A percentile compares a stretch with the other conserved stretches of the same genome.
phyloP scores from a whole-genome alignment of 176 grass and related monocot genomes.

The Hsuehochloa calcarea region DNA sequence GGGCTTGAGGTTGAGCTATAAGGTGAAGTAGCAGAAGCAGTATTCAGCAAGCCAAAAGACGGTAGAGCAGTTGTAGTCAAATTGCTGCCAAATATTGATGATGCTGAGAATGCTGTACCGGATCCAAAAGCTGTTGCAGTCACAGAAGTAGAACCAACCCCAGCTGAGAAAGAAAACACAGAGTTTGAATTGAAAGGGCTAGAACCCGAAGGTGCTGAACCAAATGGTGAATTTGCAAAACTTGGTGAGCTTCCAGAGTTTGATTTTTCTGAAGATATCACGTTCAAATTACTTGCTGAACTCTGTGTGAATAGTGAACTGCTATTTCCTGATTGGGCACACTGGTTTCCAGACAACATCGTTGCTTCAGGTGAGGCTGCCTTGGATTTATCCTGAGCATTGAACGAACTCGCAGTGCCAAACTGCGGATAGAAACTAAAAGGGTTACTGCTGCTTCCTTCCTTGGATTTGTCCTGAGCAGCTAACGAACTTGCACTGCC shows the following conservation, averaged over 20 bases:
- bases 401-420: neutral
- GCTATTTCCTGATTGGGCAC: constrained; percentile 25
- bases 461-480: constrained; percentile 30
- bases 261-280: constrained; percentile 7
- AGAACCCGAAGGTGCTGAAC: constrained; percentile 16
- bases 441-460: neutral
- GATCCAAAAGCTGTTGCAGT: constrained; percentile 8
- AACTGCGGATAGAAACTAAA: constrained; percentile 25
- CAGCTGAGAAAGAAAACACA: constrained; percentile 3
- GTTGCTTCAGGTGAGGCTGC: neutral
- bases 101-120: neutral
- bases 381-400: constrained; percentile 8
- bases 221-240: constrained; percentile 14
- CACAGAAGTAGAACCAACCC: neutral
- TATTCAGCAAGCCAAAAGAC: constrained; percentile 19
- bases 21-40: neutral
- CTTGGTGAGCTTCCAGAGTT: neutral
- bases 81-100: constrained; percentile 23
- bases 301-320: neutral
- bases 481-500: constrained; percentile 22
- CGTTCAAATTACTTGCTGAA: constrained; percentile 5
- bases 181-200: constrained; percentile 7
- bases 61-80: neutral
- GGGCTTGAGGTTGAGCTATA: constrained; percentile 6
- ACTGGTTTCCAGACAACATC: constrained; percentile 15